These are phyloP conservation scores for Trypanosoma platydactyli DNA, from an alignment of 208 protist genomes.

Conservation along the genomic window DNA sequence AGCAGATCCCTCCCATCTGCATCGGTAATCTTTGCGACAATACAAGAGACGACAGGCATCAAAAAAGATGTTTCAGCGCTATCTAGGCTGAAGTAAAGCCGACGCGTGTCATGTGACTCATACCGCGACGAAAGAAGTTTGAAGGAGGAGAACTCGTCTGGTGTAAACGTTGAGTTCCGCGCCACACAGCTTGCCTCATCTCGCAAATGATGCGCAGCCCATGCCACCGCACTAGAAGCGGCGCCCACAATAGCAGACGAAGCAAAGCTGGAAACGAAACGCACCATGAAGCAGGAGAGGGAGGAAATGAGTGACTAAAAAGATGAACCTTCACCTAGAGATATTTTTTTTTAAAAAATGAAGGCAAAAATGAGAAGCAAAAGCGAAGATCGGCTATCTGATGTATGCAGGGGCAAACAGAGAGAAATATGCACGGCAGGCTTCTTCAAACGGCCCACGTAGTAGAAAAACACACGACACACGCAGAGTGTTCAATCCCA, in stretches of 20 bases:
- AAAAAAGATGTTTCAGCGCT: slow-evolving; percentile 65
- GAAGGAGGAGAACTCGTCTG: slow-evolving; percentile 72
- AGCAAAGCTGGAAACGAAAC: slow-evolving; percentile 44
- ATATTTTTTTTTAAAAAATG: too few species aligned
- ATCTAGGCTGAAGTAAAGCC: slow-evolving; percentile 79
- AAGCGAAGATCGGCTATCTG: too few species aligned
- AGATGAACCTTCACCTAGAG: too few species aligned
- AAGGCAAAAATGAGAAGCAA: too few species aligned
- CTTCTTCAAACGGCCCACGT: too few species aligned
- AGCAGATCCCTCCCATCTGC: slow-evolving; percentile 77
- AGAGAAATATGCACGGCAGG: too few species aligned
- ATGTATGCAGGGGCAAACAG: too few species aligned
- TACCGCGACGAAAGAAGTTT: slow-evolving; percentile 83
- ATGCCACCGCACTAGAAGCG: slow-evolving; percentile 31
- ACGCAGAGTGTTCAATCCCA: too few species aligned
- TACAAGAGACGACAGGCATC: slow-evolving; percentile 72
- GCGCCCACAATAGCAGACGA: slow-evolving; percentile 33
- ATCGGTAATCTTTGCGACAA: slow-evolving; percentile 69
- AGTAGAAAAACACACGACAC: too few species aligned
- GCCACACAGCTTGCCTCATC: slow-evolving; percentile 38
- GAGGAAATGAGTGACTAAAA: not conserved
- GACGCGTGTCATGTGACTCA: slow-evolving; percentile 85
- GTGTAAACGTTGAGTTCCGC: slow-evolving; percentile 60
- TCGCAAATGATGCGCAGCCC: slow-evolving; percentile 14
- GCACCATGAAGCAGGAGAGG: slow-evolving; percentile 31